Evolutionary conservation across 2,329 filamentous ascomycete genomes (phyloP).

Genomic region (Botryosphaeria dothidea): DNA sequence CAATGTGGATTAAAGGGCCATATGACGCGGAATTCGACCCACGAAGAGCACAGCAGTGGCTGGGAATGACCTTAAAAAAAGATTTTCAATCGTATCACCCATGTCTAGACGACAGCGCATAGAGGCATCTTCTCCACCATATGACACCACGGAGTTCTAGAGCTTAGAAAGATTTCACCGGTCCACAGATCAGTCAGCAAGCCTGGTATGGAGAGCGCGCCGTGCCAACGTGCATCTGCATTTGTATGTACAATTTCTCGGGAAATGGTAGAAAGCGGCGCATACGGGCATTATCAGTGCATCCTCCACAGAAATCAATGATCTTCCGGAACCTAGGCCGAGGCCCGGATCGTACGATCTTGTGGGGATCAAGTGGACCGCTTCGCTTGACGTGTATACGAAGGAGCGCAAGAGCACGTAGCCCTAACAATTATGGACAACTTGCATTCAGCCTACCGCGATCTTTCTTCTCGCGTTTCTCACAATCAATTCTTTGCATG

Average conservation of each 20-base stretch:
- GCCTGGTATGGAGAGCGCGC: not conserved
- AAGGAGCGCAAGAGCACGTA: not conserved
- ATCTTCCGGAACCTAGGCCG: conserved; percentile 3
- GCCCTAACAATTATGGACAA: not conserved
- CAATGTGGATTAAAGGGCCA: not conserved
- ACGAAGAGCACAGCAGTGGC: not conserved
- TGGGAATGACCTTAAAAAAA: not conserved
- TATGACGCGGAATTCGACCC: not conserved
- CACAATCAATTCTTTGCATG: not conserved
- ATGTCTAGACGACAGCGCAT: conserved; percentile 3
- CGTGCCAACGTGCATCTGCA: not conserved
- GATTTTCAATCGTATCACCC: not conserved
- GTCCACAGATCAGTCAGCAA: not conserved
- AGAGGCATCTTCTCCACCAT: not conserved
- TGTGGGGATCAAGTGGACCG: not conserved
- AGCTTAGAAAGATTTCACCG: conserved; percentile 2
- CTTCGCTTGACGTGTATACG: conserved; percentile 12
- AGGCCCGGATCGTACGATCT: conserved; percentile 9
- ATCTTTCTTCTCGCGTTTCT: not conserved
- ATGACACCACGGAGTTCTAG: conserved; percentile 5
- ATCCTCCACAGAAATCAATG: not conserved
- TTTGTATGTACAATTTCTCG: not conserved
- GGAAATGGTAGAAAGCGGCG: not conserved
- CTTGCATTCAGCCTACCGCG: not conserved
- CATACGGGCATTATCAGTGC: not conserved